Evolutionary conservation across 2,329 filamentous ascomycete genomes (phyloP).

Genomic region (Taxawa tesnikishii): DNA sequence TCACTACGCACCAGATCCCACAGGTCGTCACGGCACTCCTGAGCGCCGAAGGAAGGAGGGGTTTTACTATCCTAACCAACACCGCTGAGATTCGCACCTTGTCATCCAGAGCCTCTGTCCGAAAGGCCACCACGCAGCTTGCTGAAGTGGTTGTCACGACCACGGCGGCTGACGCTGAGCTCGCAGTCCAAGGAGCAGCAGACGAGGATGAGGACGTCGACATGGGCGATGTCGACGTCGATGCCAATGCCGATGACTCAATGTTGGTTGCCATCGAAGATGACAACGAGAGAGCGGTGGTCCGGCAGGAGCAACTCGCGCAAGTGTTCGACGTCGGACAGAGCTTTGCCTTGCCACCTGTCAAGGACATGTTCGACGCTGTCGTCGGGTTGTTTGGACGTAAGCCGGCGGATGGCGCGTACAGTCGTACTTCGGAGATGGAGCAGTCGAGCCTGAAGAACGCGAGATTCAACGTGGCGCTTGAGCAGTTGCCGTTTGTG

Average conservation of each 20-base stretch:
- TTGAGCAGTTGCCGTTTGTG: too few relatives aligned
- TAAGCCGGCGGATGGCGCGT: slow-evolving; percentile 31
- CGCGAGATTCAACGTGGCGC: too few relatives aligned
- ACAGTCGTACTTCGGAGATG: too few relatives aligned
- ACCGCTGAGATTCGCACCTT: slow-evolving; percentile 54
- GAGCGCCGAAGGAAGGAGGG: slow-evolving; percentile 49
- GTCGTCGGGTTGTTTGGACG: slow-evolving; percentile 53
- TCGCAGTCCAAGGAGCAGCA: slow-evolving; percentile 14
- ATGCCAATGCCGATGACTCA: background rate
- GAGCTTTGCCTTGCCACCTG: slow-evolving; percentile 55
- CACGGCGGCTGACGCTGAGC: background rate
- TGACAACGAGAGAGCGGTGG: slow-evolving; percentile 42
- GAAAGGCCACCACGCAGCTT: background rate
- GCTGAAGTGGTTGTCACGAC: background rate
- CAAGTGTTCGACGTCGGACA: slow-evolving; percentile 59
- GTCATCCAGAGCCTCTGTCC: slow-evolving; percentile 14
- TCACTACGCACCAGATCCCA: slow-evolving; percentile 25
- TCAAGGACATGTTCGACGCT: slow-evolving; percentile 65
- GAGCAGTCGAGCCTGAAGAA: too few relatives aligned
- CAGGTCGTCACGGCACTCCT: slow-evolving; percentile 55
- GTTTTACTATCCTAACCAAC: slow-evolving; percentile 67
- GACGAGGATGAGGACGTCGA: slow-evolving; percentile 15
- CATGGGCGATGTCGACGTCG: slow-evolving; percentile 3
- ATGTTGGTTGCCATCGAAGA: slow-evolving; percentile 16
- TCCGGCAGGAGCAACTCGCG: slow-evolving; percentile 55